Evolutionary conservation across 306 rosid species (phyloP).

Genomic region (Quercus dentata): DNA sequence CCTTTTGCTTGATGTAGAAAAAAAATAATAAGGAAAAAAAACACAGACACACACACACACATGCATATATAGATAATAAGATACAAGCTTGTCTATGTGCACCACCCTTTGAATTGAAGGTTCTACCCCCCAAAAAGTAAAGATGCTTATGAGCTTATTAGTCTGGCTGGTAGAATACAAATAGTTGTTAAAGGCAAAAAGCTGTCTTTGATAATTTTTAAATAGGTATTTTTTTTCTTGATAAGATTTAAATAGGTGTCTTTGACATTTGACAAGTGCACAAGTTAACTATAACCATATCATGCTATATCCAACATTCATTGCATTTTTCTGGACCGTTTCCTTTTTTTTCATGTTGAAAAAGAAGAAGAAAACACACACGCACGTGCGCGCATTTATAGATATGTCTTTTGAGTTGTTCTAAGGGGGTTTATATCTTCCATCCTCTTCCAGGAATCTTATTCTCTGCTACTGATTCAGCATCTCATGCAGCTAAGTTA

Average conservation of each 20-base stretch:
- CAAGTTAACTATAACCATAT: neutral
- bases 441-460: neutral
- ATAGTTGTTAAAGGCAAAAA: neutral
- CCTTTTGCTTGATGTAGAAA: neutral
- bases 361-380: neutral
- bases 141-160: neutral
- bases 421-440: neutral
- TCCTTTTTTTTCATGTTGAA: neutral
- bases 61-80: neutral
- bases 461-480: conserved; percentile 5
- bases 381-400: neutral
- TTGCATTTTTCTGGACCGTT: neutral
- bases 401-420: neutral
- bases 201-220: neutral
- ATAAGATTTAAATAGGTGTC: neutral
- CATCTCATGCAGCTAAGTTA: conserved; percentile 24
- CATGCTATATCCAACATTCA: neutral
- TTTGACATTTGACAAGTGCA: neutral
- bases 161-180: neutral
- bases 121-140: neutral
- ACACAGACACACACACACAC: neutral
- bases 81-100: neutral
- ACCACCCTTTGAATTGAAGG: neutral
- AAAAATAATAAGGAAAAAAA: neutral
- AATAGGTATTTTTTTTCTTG: no score